Base-by-base conservation (phyloP, 2,329 filamentous ascomycete genomes). In the Bisporella sp. region DNA sequence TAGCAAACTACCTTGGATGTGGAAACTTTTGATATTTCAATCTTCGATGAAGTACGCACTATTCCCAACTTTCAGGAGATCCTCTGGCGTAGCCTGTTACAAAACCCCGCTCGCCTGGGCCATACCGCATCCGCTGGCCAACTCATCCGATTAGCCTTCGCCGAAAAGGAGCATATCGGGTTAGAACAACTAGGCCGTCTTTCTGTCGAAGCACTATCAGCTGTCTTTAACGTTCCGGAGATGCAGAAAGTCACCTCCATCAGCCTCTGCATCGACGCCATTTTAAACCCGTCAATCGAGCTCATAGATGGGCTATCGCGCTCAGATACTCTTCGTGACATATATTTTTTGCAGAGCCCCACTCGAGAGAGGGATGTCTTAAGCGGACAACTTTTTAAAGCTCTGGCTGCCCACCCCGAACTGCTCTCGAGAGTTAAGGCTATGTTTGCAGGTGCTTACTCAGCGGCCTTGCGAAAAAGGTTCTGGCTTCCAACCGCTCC, bases 211-310 rank as follows among this genome's bases (percentile, higher is more conserved):
- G 12, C 32, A 2, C 35, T 47, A 13, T 39, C 30, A 31, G 45
- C n/a, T 7, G 30, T 28, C 31, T 32, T 47, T 7, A 32, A 29
- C 13, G 28, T 39, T 12, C 31, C 30, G 11, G 32, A 29, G 45
- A 37, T 47, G 32, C 11, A 28, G 12, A 47, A 47, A n/a, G 45
- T 39, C 30, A 39, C 30, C 35, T 47, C 45, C 28, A 47, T 47
- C 28, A 47, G 45, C 45, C n/a, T 47, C 28, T 47, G 45, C 45
- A 47, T 47, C 32, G 32, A 47, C 45, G 39, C 2, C 28, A 47
- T 47, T 39, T 31, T 12, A 3, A 39, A 28, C 32, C 35, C 45
- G 29, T 32, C 45, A 4, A 32, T 32, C 32, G 31, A 47, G 32
- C 30, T 47, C 32, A 11, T 47, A 47, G 45, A 47, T 39, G 45